Conservation (phyloP, 257 asterid genomes). For the Datura wrightii region DNA sequence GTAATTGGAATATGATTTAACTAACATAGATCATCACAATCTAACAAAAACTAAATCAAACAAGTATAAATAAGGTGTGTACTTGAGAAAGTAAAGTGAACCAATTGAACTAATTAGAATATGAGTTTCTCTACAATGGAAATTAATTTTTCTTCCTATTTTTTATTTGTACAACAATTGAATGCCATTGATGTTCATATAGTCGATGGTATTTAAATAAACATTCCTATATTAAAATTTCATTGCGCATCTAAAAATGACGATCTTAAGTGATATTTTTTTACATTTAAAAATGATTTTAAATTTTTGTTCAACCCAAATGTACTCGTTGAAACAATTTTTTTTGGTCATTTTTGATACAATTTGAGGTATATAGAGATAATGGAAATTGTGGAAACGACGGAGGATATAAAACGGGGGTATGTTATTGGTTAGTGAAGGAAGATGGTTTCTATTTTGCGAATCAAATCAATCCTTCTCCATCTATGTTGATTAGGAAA, state of each 20-base stretch:
- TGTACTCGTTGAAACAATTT: neutral
- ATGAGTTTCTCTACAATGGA: too few relatives aligned
- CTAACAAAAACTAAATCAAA: too few relatives aligned
- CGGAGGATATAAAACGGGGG: neutral
- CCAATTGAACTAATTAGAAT: too few relatives aligned
- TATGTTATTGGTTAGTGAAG: neutral
- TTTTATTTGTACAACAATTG: too few relatives aligned
- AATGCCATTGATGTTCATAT: neutral
- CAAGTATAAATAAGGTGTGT: too few relatives aligned
- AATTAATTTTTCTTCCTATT: too few relatives aligned
- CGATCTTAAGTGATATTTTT: neutral
- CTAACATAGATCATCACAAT: too few relatives aligned
- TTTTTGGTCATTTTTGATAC: neutral
- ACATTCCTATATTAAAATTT: neutral
- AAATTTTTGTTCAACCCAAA: neutral
- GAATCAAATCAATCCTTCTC: neutral
- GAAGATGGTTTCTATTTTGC: neutral
- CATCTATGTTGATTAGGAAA: neutral
- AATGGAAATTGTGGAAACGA: neutral
- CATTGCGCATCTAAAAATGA: slow-evolving; percentile 11
- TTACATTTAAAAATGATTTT: neutral
- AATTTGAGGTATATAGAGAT: neutral
- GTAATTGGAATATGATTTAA: too few relatives aligned
- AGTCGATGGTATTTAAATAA: neutral
- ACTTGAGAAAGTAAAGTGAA: too few relatives aligned